A percentile compares a stretch with the other conserved stretches of the same genome.
Evolutionary conservation across 2,329 filamentous ascomycete genomes (phyloP).

Genomic region (Huntiella omanensis): DNA sequence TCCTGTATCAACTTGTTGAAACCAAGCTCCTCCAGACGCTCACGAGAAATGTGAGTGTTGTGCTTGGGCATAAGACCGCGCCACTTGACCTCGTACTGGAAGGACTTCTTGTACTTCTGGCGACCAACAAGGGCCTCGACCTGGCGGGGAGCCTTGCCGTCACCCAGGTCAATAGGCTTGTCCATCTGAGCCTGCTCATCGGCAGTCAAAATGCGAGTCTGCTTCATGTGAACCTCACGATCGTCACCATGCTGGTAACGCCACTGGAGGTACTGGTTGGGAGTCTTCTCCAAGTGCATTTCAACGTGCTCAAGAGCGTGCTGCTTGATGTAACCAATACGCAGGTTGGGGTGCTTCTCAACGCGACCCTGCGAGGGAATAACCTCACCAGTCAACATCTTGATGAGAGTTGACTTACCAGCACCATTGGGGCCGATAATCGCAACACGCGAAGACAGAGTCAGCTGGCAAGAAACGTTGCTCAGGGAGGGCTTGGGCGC

Average conservation of each 20-base stretch:
- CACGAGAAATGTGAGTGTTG: conserved; percentile 83
- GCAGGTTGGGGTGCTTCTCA: conserved; percentile 95
- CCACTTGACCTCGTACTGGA: conserved; percentile 99
- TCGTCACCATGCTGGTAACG: conserved; percentile 94
- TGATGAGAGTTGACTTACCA: conserved; percentile 95
- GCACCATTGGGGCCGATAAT: conserved; percentile 97
- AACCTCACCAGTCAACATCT: conserved; percentile 82
- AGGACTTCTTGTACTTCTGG: conserved; percentile 97
- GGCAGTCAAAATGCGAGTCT: conserved; percentile 74
- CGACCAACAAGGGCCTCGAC: conserved; percentile 84
- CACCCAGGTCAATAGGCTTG: conserved; percentile 65
- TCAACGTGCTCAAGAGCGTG: conserved; percentile 97
- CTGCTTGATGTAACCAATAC: conserved; percentile 99
- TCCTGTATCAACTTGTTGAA: conserved; percentile 92
- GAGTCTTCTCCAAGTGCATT: conserved; percentile 98
- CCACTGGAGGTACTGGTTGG: conserved; percentile 98
- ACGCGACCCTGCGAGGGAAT: conserved; percentile 72
- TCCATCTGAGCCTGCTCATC: conserved; percentile 84
- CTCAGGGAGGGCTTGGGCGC: conserved; percentile 68
- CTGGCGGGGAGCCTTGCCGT: conserved; percentile 59
- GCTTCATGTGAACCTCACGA: conserved; percentile 92
- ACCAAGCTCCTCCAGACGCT: conserved; percentile 69
- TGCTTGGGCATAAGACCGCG: conserved; percentile 69
- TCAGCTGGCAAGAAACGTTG: conserved; percentile 75
- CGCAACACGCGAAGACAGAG: conserved; percentile 78